Evolutionary conservation across 352 stramenopile species (phyloP), one percentile per base, ranked within the genome.

Genomic region (Halophytophthora polymorphica): DNA sequence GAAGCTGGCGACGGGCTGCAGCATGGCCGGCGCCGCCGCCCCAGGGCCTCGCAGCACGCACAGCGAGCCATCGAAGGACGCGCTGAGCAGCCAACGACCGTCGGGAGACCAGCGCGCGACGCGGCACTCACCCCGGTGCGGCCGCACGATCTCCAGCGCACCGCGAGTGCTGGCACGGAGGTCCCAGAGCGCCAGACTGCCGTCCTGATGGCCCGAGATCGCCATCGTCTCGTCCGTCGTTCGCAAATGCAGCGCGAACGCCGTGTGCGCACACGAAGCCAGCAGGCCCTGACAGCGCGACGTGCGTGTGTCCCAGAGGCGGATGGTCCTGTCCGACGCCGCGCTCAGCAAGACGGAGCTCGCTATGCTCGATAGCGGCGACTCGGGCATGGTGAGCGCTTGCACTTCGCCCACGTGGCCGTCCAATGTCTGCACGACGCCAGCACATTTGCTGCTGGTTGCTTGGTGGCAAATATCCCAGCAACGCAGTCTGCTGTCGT

Each of bases 391-490:
- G 6, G 64, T 52, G 23, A 87, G 60, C 8, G 73, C 60, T 18
- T 86, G 73, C 46, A 93, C 71, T 55, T 90, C 82, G 12, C 68
- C 73, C 3, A 77, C 73, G 43, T 93, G 79, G 10, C 82, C 82
- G 21, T 86, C 73, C 31, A 90, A 61, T 1, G 51, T 63, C 43
- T 69, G 61, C 35, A 58, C 48, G 11, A 38, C 2, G 66, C 56
- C 54, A 60, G 29, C 49, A 57, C 43, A 29, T 23, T 61, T 52
- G 45, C 22, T 60, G 6, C 22, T 61, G 11, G 52, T 56, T 17
- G 56, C 39, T 25, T 46, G 50, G 12, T 31, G 43, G 14, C 59
- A 49, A 44, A 87, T 35, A n/a, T 88, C 71, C 74, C 76, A 90
- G 43, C 64, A 80, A 23, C 68, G 61, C 28, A 90, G 58, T 6